A percentile compares a stretch with the other conserved stretches of the same genome.
phyloP scores from a whole-genome alignment of 495 filamentous ascomycete genomes.

The Penicillium desertorum region DNA sequence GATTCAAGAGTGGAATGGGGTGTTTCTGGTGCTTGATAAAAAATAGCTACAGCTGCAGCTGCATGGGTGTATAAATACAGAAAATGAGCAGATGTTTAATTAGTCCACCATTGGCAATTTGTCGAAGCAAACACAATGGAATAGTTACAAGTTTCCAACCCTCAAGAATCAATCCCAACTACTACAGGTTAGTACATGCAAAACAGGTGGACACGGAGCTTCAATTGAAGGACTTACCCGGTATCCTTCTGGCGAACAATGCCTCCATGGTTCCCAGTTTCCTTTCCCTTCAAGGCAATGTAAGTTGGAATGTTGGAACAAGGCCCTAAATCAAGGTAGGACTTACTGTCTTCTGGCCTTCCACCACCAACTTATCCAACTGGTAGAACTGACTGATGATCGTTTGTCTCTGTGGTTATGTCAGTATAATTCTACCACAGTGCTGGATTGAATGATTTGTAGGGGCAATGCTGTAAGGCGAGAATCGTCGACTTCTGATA shows the following conservation, averaged over 20 bases:
- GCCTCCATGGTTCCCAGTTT: conserved; percentile 65
- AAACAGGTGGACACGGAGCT: background rate
- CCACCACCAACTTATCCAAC: conserved; percentile 86
- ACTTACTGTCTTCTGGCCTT: conserved; percentile 69
- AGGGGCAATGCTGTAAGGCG: background rate
- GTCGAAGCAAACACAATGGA: conserved; percentile 16
- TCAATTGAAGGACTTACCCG: conserved; percentile 56
- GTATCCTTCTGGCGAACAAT: conserved; percentile 80
- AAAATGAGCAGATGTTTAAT: conserved; percentile 15
- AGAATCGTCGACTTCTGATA: background rate
- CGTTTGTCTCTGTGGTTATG: conserved; percentile 75
- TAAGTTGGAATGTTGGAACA: conserved; percentile 2
- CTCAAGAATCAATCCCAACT: conserved; percentile 49
- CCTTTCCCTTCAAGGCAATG: conserved; percentile 60
- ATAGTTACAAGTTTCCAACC: conserved; percentile 8
- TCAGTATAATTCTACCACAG: conserved; percentile 13
- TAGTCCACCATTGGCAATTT: conserved; percentile 5
- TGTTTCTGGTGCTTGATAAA: conserved; percentile 15
- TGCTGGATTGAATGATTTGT: background rate
- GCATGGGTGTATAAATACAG: conserved; percentile 31
- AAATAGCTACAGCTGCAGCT: conserved; percentile 16
- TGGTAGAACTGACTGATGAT: conserved; percentile 93
- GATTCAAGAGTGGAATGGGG: conserved; percentile 3
- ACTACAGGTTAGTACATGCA: conserved; percentile 12
- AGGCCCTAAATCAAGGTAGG: background rate